Evolutionary conservation across 176 grass and related monocot species (phyloP).

Genomic region (Oryza australiensis): DNA sequence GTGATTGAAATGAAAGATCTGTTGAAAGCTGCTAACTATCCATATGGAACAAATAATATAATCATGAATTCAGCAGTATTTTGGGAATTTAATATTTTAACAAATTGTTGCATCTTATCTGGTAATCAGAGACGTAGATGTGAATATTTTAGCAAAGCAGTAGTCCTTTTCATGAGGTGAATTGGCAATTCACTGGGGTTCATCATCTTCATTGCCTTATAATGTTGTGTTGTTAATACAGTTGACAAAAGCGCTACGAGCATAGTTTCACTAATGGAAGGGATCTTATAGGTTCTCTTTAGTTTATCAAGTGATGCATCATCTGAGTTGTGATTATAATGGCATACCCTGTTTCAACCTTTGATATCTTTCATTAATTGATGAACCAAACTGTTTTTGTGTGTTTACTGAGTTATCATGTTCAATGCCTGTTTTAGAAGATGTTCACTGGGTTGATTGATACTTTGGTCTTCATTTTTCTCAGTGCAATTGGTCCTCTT

Average conservation of each 20-base stretch:
- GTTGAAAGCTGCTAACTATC: not conserved
- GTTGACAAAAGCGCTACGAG: not conserved
- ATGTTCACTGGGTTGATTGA: not conserved
- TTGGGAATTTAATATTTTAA: not conserved
- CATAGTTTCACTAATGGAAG: constrained; percentile 4
- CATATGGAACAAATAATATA: not conserved
- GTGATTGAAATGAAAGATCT: constrained; percentile 15
- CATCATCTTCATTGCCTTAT: not conserved
- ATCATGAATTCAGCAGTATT: not conserved
- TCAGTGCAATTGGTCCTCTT: not conserved
- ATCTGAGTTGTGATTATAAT: not conserved
- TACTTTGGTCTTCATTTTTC: constrained; percentile 5
- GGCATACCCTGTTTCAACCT: constrained; percentile 1
- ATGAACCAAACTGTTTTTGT: not conserved
- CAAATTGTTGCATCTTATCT: not conserved
- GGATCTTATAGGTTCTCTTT: not conserved
- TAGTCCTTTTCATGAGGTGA: constrained; percentile 20
- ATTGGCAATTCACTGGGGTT: not conserved
- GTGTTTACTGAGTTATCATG: constrained; percentile 7
- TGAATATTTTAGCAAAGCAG: not conserved
- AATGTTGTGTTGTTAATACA: constrained; percentile 15
- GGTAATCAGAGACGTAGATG: not conserved
- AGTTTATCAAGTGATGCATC: not conserved
- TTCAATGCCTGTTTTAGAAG: not conserved
- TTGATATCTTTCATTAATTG: not conserved